phyloP scores from a whole-genome alignment of 1,284 basidiomycete genomes.

The Cutaneotrichosporon cyanovorans region DNA sequence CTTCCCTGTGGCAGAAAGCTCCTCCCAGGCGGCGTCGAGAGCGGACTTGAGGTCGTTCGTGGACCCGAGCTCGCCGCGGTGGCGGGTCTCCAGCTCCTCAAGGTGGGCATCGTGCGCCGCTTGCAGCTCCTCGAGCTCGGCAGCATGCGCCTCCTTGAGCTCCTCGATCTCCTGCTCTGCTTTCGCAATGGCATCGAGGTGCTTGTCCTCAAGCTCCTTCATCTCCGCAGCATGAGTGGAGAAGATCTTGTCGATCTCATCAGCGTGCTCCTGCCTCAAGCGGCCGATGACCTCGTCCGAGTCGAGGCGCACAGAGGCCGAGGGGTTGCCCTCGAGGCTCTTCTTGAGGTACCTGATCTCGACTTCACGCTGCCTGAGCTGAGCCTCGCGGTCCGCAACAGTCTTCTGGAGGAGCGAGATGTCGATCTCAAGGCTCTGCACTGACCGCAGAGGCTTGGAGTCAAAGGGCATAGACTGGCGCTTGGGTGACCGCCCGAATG shows the following conservation, averaged over 20 bases:
- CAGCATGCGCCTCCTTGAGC: conserved; percentile 6
- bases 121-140: conserved; percentile 19
- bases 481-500: conserved; percentile 26
- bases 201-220: conserved; percentile 15
- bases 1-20: conserved; percentile 10
- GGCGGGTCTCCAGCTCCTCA: conserved; percentile 17
- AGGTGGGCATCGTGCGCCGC: conserved; percentile 13
- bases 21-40: conserved; percentile 18
- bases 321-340: conserved; percentile 39
- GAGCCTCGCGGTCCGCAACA: conserved; percentile 71
- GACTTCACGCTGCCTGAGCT: conserved; percentile 69
- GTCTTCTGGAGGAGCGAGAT: conserved; percentile 82
- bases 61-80: conserved; percentile 7
- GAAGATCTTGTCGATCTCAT: conserved; percentile 18
- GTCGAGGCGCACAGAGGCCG: conserved; percentile 4
- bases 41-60: conserved; percentile 12
- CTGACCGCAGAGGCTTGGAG: conserved; percentile 52
- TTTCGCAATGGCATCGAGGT: conserved; percentile 7
- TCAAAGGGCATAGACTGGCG: conserved; percentile 26
- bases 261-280: conserved; percentile 27
- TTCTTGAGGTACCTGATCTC: conserved; percentile 73
- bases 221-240: conserved; percentile 11
- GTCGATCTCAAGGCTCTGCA: conserved; percentile 77
- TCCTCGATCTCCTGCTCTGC: conserved; percentile 11
- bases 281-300: conserved; percentile 16